phyloP scores from a whole-genome alignment of 805 yeast genomes.

The Jamesozyma piceae region DNA sequence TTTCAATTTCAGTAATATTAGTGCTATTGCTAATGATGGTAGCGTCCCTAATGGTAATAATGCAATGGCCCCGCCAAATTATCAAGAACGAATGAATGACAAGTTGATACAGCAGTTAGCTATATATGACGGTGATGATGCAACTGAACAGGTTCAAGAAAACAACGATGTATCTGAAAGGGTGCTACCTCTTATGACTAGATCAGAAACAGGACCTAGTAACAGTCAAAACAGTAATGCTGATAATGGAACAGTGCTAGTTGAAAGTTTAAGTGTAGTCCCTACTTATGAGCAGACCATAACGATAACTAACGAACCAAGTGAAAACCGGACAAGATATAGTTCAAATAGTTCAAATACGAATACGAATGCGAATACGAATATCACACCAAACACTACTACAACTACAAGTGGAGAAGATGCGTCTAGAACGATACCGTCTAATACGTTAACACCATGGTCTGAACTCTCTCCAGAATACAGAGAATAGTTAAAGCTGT shows the following conservation, averaged over 20 bases:
- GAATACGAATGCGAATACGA: too few relatives aligned
- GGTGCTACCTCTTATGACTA: background rate
- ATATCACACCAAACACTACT: too few relatives aligned
- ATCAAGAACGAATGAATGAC: constrained; percentile 39
- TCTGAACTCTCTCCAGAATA: background rate
- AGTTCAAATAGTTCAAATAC: too few relatives aligned
- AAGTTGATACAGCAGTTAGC: constrained; percentile 1
- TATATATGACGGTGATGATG: background rate
- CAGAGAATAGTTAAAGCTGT: background rate
- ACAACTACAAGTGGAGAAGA: too few relatives aligned
- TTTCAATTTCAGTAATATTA: background rate
- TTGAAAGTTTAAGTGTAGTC: background rate
- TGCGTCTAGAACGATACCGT: background rate
- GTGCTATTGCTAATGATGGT: background rate
- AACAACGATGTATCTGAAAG: too few relatives aligned
- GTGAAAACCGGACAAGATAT: too few relatives aligned
- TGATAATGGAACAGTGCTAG: background rate
- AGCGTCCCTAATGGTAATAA: background rate
- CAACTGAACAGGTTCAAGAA: too few relatives aligned
- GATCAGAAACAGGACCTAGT: background rate
- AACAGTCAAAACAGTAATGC: background rate
- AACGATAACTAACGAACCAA: too few relatives aligned
- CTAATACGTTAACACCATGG: background rate
- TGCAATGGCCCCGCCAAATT: constrained; percentile 55
- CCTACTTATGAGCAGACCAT: background rate